These are phyloP conservation scores for Umbelopsis vinacea DNA, from an alignment of 192 early-diverging fungal genomes.

Conservation along the genomic window DNA sequence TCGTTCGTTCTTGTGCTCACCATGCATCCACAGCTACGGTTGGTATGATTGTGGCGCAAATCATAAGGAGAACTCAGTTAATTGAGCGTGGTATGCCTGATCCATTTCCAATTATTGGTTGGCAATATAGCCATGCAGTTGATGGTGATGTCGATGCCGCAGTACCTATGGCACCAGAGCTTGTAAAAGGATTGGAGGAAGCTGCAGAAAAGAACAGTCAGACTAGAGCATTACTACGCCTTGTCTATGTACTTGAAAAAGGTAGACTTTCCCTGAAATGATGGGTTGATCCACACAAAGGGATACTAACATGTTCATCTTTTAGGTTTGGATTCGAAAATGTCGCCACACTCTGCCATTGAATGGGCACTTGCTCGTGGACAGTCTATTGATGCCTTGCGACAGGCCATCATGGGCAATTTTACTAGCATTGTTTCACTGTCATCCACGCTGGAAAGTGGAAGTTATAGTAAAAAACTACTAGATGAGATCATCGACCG, in stretches of 20 bases:
- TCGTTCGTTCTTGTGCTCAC: neutral
- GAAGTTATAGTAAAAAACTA: conserved; percentile 49
- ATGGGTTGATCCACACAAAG: neutral
- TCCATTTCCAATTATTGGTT: conserved; percentile 45
- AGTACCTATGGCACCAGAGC: conserved; percentile 22
- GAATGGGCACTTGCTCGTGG: conserved; percentile 61
- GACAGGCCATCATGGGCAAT: conserved; percentile 59
- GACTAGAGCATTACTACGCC: conserved; percentile 54
- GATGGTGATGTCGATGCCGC: conserved; percentile 5
- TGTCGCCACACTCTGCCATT: conserved; percentile 51
- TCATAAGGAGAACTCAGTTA: conserved; percentile 59
- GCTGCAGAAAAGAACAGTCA: conserved; percentile 36
- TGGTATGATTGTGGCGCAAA: conserved; percentile 59
- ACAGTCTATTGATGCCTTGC: conserved; percentile 55
- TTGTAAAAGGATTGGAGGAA: conserved; percentile 36
- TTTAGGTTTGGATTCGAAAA: conserved; percentile 45
- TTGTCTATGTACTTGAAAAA: conserved; percentile 61
- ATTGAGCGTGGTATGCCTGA: conserved; percentile 40
- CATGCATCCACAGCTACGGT: conserved; percentile 47
- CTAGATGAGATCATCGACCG: conserved; percentile 58
- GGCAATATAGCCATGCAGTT: neutral
- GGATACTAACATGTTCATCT: neutral
- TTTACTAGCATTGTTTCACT: conserved; percentile 54
- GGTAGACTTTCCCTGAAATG: conserved; percentile 15
- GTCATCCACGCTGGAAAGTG: conserved; percentile 48